phyloP scores from a whole-genome alignment of 2,329 filamentous ascomycete genomes.

The Aureobasidium uvarum region DNA sequence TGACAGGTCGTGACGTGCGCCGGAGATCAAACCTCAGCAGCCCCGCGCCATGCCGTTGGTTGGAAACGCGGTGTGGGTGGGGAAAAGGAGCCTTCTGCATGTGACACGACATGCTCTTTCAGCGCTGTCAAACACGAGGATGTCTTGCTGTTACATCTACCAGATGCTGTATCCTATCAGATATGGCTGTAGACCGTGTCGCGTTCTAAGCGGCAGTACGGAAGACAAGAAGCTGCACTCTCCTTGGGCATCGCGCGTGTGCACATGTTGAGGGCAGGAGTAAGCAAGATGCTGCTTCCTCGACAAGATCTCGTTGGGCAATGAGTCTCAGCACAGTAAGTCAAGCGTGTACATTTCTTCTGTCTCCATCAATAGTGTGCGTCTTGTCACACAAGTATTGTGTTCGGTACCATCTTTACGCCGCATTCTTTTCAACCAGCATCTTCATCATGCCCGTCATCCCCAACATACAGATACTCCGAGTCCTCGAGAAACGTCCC shows the following conservation, averaged over 20 bases:
- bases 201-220: background rate
- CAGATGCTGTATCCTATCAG: background rate
- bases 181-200: background rate
- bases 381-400: background rate
- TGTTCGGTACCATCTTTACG: slow-evolving; percentile 9
- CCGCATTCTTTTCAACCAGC: slow-evolving; percentile 17
- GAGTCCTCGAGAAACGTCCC: background rate
- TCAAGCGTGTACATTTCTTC: background rate
- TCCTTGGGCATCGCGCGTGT: background rate
- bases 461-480: slow-evolving; percentile 5
- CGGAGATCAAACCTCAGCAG: slow-evolving; percentile 5
- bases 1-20: slow-evolving; percentile 12
- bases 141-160: background rate
- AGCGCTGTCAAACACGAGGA: background rate
- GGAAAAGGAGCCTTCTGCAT: background rate
- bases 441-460: slow-evolving; percentile 14
- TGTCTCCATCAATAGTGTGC: background rate
- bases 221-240: background rate
- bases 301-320: background rate
- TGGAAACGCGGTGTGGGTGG: slow-evolving; percentile 20
- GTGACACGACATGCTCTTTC: slow-evolving; percentile 17
- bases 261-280: background rate
- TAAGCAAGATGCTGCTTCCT: slow-evolving; percentile 17
- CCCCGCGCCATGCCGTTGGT: slow-evolving; percentile 20
- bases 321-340: background rate